These are phyloP conservation scores for Metschnikowia peoriensis DNA, from an alignment of 805 yeast species.

Conservation along the genomic window DNA sequence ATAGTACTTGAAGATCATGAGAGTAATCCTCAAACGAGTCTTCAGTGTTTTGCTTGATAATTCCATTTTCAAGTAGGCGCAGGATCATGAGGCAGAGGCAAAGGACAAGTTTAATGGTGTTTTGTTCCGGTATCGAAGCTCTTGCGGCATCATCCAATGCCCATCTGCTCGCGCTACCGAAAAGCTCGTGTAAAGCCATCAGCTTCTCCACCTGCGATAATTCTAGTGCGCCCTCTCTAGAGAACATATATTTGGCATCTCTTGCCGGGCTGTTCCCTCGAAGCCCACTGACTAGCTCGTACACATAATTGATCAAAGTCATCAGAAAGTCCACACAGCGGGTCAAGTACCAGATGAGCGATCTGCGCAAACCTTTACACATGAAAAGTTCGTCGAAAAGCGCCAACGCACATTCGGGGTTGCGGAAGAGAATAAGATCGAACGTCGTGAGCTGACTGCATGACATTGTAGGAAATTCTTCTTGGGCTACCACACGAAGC, in stretches of 20 bases:
- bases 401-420: conserved; percentile 52
- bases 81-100: conserved; percentile 63
- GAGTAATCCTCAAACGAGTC: conserved; percentile 49
- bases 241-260: conserved; percentile 38
- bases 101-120: conserved; percentile 44
- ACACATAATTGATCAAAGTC: conserved; percentile 58
- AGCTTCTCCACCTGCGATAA: conserved; percentile 59
- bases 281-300: conserved; percentile 55
- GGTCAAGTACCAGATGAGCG: conserved; percentile 65
- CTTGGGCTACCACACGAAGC: conserved; percentile 24
- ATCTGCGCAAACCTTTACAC: conserved; percentile 63
- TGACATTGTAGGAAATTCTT: conserved; percentile 30
- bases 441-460: conserved; percentile 40
- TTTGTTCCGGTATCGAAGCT: conserved; percentile 11
- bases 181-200: conserved; percentile 69
- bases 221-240: conserved; percentile 54
- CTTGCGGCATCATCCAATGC: conserved; percentile 28
- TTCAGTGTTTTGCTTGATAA: conserved; percentile 35
- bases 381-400: conserved; percentile 70
- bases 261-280: conserved; percentile 43
- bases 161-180: conserved; percentile 47
- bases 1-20: conserved; percentile 56
- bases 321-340: conserved; percentile 54
- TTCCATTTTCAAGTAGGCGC: conserved; percentile 45
- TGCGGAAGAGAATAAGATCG: conserved; percentile 50